Percentiles rank a stretch among this genome's conserved stretches.
These are phyloP conservation scores for Clitocybe nebularis DNA, from an alignment of 1,284 basidiomycete genomes.

Conservation along the genomic window DNA sequence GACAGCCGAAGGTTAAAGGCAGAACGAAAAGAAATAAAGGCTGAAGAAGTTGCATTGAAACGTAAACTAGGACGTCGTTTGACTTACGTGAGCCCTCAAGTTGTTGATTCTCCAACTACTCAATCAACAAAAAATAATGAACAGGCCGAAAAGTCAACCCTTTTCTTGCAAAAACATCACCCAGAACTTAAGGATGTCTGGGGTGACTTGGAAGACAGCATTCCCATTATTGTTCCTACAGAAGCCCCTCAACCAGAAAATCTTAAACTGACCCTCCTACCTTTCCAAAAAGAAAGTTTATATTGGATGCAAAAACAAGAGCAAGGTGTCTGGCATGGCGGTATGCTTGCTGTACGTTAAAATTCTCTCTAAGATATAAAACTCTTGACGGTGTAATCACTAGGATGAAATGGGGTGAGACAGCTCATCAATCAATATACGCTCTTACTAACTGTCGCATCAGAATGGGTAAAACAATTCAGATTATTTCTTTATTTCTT, in stretches of 20 bases:
- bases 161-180: conserved; percentile 64
- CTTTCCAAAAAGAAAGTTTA: conserved; percentile 90
- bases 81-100: conserved; percentile 61
- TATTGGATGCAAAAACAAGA: conserved; percentile 98
- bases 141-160: conserved; percentile 73
- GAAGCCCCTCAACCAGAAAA: conserved; percentile 78
- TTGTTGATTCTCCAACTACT: neutral
- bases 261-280: conserved; percentile 70
- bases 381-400: too few species aligned
- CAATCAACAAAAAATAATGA: too few species aligned
- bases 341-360: conserved; percentile 85
- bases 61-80: conserved; percentile 64
- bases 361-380: too few species aligned
- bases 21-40: conserved; percentile 32
- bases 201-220: conserved; percentile 75
- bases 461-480: conserved; percentile 99
- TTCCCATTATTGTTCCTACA: conserved; percentile 63
- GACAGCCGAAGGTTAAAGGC: conserved; percentile 22
- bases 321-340: conserved; percentile 82
- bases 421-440: too few species aligned
- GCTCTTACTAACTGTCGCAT: conserved; percentile 13
- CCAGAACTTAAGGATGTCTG: conserved; percentile 83
- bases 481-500: conserved; percentile 89
- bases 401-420: conserved; percentile 90
- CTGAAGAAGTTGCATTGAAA: conserved; percentile 47